Conservation (phyloP, 192 early-diverging fungal species). For the Physocladia obscura region DNA sequence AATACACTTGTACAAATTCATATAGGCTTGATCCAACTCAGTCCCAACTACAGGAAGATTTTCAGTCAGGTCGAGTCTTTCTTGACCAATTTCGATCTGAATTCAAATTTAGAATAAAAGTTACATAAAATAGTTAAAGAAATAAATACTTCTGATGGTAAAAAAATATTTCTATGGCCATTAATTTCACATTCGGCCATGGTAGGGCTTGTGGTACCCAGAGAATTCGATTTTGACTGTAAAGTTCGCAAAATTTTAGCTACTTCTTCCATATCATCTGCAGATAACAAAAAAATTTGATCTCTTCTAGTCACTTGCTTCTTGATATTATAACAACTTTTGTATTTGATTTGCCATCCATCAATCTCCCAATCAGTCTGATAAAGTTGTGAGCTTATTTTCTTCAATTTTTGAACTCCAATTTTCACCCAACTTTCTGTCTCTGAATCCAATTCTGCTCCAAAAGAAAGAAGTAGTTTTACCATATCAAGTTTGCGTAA, state of each 20-base stretch:
- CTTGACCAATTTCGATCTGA: not conserved
- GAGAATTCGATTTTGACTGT: not conserved
- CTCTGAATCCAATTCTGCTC: constrained; percentile 37
- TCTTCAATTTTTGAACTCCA: constrained; percentile 43
- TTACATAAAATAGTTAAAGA: constrained; percentile 18
- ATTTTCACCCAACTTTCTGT: constrained; percentile 41
- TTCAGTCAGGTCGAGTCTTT: constrained; percentile 34
- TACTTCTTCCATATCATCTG: constrained; percentile 17
- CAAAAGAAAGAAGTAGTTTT: constrained; percentile 24
- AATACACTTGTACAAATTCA: constrained; percentile 49
- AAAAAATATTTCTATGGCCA: not conserved
- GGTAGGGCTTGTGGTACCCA: not conserved
- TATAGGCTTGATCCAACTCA: constrained; percentile 48
- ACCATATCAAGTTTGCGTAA: constrained; percentile 35
- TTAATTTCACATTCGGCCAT: not conserved
- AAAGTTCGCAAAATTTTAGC: constrained; percentile 4
- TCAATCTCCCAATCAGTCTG: not conserved
- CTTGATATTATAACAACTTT: not conserved
- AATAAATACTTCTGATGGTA: constrained; percentile 46
- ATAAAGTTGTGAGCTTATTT: constrained; percentile 17
- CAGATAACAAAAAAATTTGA: constrained; percentile 6
- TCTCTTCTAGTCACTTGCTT: not conserved
- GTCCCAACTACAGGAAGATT: constrained; percentile 43
- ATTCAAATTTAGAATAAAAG: not conserved
- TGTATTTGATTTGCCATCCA: not conserved